Conservation (phyloP, 768 basidiomycete species). For the Paxillus involutus region DNA sequence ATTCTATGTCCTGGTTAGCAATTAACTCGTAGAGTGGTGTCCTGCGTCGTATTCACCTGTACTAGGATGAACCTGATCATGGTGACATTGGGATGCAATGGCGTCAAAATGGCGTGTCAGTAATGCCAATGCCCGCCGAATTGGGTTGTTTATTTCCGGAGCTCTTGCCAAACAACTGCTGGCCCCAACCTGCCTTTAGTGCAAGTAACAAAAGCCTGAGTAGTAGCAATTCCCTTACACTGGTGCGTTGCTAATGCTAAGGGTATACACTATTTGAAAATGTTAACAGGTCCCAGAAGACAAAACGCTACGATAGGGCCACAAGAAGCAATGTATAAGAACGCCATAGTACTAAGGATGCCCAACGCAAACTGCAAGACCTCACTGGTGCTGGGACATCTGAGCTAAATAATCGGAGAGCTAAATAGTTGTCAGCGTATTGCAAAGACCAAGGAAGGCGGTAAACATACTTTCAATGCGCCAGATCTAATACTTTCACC, state of each 20-base stretch:
- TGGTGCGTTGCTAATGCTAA: too few species aligned
- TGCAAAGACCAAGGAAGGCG: not conserved
- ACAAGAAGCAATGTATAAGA: constrained; percentile 1
- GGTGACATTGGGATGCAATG: constrained; percentile 17
- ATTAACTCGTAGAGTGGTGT: not conserved
- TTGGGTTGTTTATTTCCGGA: constrained; percentile 7
- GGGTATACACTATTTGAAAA: constrained; percentile 3
- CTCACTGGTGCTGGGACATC: constrained; percentile 49
- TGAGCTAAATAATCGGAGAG: constrained; percentile 69
- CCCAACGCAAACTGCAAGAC: not conserved
- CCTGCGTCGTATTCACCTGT: constrained; percentile 54
- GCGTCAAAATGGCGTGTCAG: not conserved
- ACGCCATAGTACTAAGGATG: not conserved
- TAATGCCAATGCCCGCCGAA: not conserved
- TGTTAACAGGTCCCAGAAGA: constrained; percentile 8
- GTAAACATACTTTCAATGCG: constrained; percentile 70
- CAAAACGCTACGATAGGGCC: constrained; percentile 1
- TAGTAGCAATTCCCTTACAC: too few species aligned
- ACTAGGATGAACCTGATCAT: constrained; percentile 99
- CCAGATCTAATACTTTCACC: constrained; percentile 77
- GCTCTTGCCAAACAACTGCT: constrained; percentile 11
- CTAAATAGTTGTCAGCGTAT: constrained; percentile 27
- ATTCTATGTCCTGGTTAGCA: constrained; percentile 54
- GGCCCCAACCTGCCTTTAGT: too few species aligned
- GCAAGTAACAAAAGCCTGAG: too few species aligned